Evolutionary conservation across 2,329 filamentous ascomycete genomes (phyloP).

Genomic region (Sarocladiaceae sp.): DNA sequence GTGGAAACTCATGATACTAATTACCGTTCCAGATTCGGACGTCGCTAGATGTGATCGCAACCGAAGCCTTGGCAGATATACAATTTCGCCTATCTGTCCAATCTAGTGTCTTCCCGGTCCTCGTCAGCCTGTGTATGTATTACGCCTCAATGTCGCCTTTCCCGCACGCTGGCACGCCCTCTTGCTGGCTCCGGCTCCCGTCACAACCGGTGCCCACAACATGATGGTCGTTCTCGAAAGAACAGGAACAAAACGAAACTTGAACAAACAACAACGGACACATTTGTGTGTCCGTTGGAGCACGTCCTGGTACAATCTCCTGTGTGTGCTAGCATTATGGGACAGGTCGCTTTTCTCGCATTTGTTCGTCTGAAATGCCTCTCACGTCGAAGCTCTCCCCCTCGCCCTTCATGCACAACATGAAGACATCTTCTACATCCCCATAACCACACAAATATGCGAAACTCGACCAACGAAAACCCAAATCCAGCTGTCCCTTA

Average conservation of each 20-base stretch:
- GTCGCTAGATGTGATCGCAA: conserved; percentile 58
- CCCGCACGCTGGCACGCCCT: conserved; percentile 5
- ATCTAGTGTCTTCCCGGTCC: conserved; percentile 1
- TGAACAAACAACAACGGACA: neutral
- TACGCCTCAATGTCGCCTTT: neutral
- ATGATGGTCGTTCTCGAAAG: conserved; percentile 9
- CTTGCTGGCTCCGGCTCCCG: conserved; percentile 2
- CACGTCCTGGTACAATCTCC: conserved; percentile 8
- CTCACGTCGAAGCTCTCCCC: conserved; percentile 2
- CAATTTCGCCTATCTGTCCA: conserved; percentile 3
- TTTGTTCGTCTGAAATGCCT: conserved; percentile 4
- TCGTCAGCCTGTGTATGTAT: conserved; percentile 4
- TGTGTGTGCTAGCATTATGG: conserved; percentile 6
- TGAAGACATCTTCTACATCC: neutral
- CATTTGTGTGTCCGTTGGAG: conserved; percentile 7
- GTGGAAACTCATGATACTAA: conserved; percentile 59
- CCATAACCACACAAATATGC: conserved; percentile 19
- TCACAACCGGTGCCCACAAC: conserved; percentile 1
- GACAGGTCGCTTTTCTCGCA: neutral
- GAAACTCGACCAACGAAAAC: conserved; percentile 35
- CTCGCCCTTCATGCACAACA: neutral
- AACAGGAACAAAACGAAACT: conserved; percentile 5
- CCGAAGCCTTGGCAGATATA: conserved; percentile 8
- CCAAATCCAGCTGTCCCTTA: conserved; percentile 26
- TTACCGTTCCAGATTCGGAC: conserved; percentile 87